A percentile compares a stretch with the other conserved stretches of the same genome.
Evolutionary conservation across 495 filamentous ascomycete species (phyloP).

Genomic region (Penicillium manginii): DNA sequence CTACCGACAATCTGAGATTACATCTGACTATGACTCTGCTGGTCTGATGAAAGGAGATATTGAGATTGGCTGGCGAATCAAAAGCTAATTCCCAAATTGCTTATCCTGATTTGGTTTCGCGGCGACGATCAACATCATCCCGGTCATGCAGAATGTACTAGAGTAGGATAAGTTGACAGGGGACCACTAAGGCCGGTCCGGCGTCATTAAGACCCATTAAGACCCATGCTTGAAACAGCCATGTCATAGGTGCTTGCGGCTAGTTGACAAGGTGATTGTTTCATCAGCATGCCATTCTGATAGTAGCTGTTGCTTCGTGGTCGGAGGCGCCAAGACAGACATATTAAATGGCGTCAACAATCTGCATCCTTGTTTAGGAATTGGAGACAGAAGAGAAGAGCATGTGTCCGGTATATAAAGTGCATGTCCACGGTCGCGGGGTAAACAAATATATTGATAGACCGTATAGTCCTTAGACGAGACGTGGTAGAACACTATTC

Average conservation of each 20-base stretch:
- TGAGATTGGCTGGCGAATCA: not conserved
- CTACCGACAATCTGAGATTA: not conserved
- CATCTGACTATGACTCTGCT: constrained; percentile 2
- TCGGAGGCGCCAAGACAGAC: not conserved
- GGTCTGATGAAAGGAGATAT: not conserved
- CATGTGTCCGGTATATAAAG: not conserved
- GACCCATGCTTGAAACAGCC: not conserved
- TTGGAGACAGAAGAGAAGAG: not conserved
- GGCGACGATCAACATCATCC: constrained; percentile 11
- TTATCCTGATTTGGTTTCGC: constrained; percentile 1
- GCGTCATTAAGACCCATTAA: not conserved
- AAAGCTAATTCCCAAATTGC: not conserved
- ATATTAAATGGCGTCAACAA: constrained; percentile 2
- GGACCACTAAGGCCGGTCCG: not conserved
- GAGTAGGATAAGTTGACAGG: not conserved
- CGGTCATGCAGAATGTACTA: constrained; percentile 6
- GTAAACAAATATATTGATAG: not conserved
- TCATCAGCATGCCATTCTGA: not conserved
- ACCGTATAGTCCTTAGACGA: not conserved
- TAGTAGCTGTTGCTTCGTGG: not conserved
- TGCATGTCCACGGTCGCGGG: not conserved
- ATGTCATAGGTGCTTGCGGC: not conserved
- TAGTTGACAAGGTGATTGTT: not conserved
- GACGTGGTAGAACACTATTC: not conserved
- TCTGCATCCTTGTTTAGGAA: not conserved